Percentiles rank a stretch among this genome's conserved stretches.
phyloP scores from a whole-genome alignment of 2,329 filamentous ascomycete genomes.

The Penicillium italicum region DNA sequence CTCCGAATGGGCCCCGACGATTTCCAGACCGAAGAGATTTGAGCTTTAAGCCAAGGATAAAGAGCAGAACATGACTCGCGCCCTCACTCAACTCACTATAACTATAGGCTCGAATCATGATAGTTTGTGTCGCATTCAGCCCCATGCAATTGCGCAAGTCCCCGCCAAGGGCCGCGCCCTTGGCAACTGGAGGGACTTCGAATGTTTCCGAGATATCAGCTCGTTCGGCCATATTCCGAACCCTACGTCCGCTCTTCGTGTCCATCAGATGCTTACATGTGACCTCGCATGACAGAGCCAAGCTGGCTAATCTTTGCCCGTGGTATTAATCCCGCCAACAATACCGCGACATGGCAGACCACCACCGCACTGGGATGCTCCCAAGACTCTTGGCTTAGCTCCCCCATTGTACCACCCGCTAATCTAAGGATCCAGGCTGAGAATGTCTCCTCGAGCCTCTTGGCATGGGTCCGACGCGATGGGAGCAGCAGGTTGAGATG shows the following conservation, averaged over 20 bases:
- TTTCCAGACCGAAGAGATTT: background rate
- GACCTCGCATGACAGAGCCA: background rate
- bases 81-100: background rate
- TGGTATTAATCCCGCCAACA: background rate
- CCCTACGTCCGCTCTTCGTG: background rate
- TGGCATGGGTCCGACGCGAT: constrained; percentile 2
- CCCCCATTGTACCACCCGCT: background rate
- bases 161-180: background rate
- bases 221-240: background rate
- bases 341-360: background rate
- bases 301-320: background rate
- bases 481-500: background rate
- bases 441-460: background rate
- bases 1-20: too few relatives aligned
- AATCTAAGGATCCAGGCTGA: background rate
- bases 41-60: background rate
- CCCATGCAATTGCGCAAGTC: background rate
- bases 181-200: background rate
- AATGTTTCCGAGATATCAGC: background rate
- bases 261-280: background rate
- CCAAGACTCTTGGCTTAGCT: constrained; percentile 9
- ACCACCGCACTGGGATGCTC: background rate
- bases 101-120: background rate
- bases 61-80: background rate
- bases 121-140: background rate